Evolutionary conservation across 345 rosid species (phyloP), one percentile per base, ranked within the genome.

Genomic region (Theobroma cacao): DNA sequence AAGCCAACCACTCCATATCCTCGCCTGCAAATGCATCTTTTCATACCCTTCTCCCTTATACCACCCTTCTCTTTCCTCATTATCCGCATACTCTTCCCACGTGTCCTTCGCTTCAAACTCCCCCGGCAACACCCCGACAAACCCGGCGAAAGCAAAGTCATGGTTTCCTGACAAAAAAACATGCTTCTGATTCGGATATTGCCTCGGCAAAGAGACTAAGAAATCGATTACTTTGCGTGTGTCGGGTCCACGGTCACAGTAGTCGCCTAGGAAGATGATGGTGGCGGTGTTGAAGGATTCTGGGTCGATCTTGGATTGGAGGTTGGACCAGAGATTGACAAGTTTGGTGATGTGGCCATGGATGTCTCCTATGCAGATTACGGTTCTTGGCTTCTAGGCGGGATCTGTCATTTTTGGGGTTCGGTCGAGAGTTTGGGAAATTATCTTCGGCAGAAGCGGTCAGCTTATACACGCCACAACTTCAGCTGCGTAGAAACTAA

Each of bases 241-340:
- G 33, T 88, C 82, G 12, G 94, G 92, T 66, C 97, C 98, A 6
- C 97, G 91, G 74, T 94, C 98, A 75, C 98, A 94, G 84, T 92
- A 92, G 75, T 94, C 98, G 40, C 98, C 98, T 60, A 94, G 85
- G 85, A 94, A 94, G 74, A 94, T 90, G 74, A 93, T 77, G 58
- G 86, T 85, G 73, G 98, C 91, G 50, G 94, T 64, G 72, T 56
- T 70, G 87, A 94, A 94, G 12, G 82, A 85, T 28, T 73, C 72
- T 24, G 83, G 86, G 72, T 75, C 76, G 81, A 92, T 34, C 0
- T 73, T 56, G 66, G 86, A 43, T 77, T 89, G 87, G 74, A 94
- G 94, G 74, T 91, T 92, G 70, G 82, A 58, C 98, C 97, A 94
- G 72, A 94, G 93, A 12, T 82, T 80, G 61, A 80, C 86, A 81